Evolutionary conservation across 352 stramenopile genomes (phyloP), one percentile per base, ranked within the genome.

Genomic region (Phytophthora crassamura): DNA sequence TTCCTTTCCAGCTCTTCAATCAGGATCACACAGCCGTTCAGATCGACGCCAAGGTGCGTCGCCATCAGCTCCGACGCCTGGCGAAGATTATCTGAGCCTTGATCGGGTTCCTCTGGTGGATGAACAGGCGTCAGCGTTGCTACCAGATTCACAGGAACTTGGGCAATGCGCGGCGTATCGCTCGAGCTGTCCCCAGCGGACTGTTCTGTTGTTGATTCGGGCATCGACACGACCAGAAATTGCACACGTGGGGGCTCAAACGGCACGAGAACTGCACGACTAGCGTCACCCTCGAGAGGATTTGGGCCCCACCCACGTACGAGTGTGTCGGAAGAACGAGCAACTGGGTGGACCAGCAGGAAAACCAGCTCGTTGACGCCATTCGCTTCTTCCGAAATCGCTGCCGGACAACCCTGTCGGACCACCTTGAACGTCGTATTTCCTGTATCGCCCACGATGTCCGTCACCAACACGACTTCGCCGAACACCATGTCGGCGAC

Each of bases 341-440:
- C 54, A 9, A 78, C 63, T 16, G 78, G 75, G 40, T 91, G 78
- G 14, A 84, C 30, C 8, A 89, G 32, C 35, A 91, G 38, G 15
- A 91, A 76, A 14, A 64, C 43, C 1, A 77, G 43, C 2, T 62
- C 12, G 4, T 71, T 56, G 3, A 67, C 36, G 2, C 48, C 60
- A 9, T 75, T 43, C 3, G 43, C 18, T 45, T 91, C 82, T 55
- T 89, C 82, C 5, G 78, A 68, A n/a, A 91, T 75, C 22, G 69
- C 84, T 7, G 59, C 56, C 2, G 51, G 22, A 6, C 64, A 56
- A 22, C 75, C 70, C 34, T 88, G 64, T 14, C 70, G 68, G 14
- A 69, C 35, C 5, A 75, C 43, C 54, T 89, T 91, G 63, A 91
- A 61, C 14, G 58, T 84, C 30, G 73, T 67, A 33, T 72, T 88